Conservation (phyloP, 2,329 filamentous ascomycete species). For the Metarhizium anisopliae region DNA sequence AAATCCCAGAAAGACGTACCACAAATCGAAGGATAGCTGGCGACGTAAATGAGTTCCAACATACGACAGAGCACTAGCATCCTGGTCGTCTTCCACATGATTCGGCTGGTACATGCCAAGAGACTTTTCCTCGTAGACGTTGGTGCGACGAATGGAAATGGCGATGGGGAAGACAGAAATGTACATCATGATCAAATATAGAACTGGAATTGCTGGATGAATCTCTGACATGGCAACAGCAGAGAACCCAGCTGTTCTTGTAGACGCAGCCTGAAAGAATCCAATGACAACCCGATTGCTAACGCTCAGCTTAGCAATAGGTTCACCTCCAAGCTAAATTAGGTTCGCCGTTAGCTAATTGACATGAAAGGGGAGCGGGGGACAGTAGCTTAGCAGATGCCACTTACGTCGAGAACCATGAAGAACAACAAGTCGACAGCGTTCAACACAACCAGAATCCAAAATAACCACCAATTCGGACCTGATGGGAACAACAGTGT, state of each 20-base stretch:
- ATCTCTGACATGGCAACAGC: conserved; percentile 69
- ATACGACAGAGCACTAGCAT: conserved; percentile 63
- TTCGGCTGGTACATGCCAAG: conserved; percentile 60
- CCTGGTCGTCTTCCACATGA: conserved; percentile 36
- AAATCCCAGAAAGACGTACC: conserved; percentile 90
- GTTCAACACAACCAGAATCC: conserved; percentile 74
- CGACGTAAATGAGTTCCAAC: conserved; percentile 85
- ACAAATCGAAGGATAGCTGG: conserved; percentile 93
- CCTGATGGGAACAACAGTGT: conserved; percentile 84
- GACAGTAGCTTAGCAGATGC: conserved; percentile 1
- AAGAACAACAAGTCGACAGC: conserved; percentile 82
- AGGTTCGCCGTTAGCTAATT: conserved; percentile 6
- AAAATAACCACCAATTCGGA: conserved; percentile 94
- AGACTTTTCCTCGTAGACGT: conserved; percentile 90
- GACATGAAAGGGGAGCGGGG: not conserved
- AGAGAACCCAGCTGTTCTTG: conserved; percentile 82
- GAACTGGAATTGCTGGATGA: conserved; percentile 86
- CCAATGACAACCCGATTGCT: conserved; percentile 76
- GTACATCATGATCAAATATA: conserved; percentile 99
- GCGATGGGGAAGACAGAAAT: conserved; percentile 96
- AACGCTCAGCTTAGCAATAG: conserved; percentile 58
- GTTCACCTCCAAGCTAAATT: conserved; percentile 56
- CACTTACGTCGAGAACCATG: conserved; percentile 74
- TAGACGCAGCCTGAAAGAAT: conserved; percentile 83
- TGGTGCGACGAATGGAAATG: conserved; percentile 87